Evolutionary conservation across 257 asterid species (phyloP), one percentile per base, ranked within the genome.

Genomic region (Fraxinus pennsylvanica): DNA sequence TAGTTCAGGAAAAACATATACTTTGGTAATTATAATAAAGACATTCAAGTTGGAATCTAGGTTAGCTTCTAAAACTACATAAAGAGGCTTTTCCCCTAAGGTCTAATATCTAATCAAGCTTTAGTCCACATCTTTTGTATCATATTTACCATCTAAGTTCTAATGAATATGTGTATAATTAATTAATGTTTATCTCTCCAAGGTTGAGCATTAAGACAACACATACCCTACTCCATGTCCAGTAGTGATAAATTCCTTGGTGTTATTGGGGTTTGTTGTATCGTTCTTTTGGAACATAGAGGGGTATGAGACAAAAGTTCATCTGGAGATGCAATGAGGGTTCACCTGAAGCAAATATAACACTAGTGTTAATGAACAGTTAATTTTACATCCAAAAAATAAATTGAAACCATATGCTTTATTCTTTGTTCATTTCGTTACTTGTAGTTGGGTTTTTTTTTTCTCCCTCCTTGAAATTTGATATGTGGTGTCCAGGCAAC

Each of bases 401-500:
- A 72, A 45, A 35, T 35, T 71, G 12, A 32, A 27, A 50, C 22
- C 67, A 12, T 9, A 71, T 50, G 74, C 52, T 73, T 15, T 25
- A 21, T 77, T 33, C 30, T 77, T 43, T 78, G 17, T 59, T 66
- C 30, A 17, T 25, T 27, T 47, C 43, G 25, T 67, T 8, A 66
- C 38, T 36, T 71, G 67, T 30, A 47, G 22, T 12, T 12, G 14
- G 8, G 74, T 36, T 36, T 36, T 43, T 52, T 3, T 76, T 22
- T 71, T 68, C 19, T 17, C 70, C 50, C 70, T 74, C 61, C 70
- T 74, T 73, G 61, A 77, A 32, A 43, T 74, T 41, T 72, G 36
- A 66, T 63, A 12, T 12, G 21, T 70, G 35, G 71, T 61, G 85
- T 85, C 84, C 90, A 90, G 96, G 81, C 88, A 88, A 71, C 87